These are phyloP conservation scores for Ogataea pilisensis DNA, from an alignment of 805 yeast species.

Conservation along the genomic window DNA sequence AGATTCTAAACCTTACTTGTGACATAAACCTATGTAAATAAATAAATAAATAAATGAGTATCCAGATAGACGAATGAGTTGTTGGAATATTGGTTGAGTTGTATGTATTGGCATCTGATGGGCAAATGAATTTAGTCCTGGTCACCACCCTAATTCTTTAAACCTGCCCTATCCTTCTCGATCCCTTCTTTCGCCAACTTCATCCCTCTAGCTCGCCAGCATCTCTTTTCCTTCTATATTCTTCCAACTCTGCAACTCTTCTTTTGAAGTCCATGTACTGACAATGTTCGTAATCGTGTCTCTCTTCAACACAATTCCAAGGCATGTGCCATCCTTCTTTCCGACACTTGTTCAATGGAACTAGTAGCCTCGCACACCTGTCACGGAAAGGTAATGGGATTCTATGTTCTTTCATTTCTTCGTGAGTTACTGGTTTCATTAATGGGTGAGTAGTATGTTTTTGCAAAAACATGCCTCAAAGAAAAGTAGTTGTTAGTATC, in stretches of 20 bases:
- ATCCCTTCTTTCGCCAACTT: background rate
- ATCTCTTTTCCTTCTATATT: constrained; percentile 41
- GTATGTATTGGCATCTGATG: too few relatives aligned
- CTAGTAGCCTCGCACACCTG: constrained; percentile 66
- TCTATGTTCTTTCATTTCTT: constrained; percentile 75
- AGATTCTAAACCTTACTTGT: too few relatives aligned
- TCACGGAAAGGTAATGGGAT: constrained; percentile 80
- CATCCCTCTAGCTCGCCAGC: constrained; percentile 4
- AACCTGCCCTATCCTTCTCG: too few relatives aligned
- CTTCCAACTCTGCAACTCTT: constrained; percentile 69
- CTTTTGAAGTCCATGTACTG: constrained; percentile 77
- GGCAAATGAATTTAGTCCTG: too few relatives aligned
- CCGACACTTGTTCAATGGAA: constrained; percentile 61
- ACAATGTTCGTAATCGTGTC: constrained; percentile 82
- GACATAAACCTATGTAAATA: too few relatives aligned
- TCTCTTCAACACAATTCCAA: constrained; percentile 72
- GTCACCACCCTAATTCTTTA: too few relatives aligned
- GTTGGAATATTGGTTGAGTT: too few relatives aligned
- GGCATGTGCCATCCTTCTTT: constrained; percentile 54
- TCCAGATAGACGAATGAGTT: too few relatives aligned
- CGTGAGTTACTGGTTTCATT: constrained; percentile 66
- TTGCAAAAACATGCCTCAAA: too few relatives aligned
- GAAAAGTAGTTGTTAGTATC: too few relatives aligned
- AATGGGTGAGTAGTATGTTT: too few relatives aligned
- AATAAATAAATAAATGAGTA: too few relatives aligned